Conservation (phyloP, 768 basidiomycete species). For the Mycena epipterygia region DNA sequence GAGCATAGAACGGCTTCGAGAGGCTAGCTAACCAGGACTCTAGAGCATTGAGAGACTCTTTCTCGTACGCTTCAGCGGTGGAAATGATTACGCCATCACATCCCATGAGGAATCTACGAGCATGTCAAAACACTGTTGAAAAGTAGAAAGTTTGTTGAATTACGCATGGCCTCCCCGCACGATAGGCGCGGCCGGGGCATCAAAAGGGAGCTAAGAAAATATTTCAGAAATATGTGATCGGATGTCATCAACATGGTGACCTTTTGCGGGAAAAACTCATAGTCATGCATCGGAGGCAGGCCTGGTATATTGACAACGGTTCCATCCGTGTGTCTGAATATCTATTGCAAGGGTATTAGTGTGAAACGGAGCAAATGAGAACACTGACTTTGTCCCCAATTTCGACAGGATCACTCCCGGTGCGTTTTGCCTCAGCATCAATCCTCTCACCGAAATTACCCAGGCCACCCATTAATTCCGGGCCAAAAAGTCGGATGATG, state of each 20-base stretch:
- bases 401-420: slow-evolving; percentile 2
- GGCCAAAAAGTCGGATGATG: slow-evolving; percentile 17
- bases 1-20: slow-evolving; percentile 2
- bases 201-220: slow-evolving; percentile 6
- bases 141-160: not conserved
- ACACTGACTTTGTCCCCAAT: slow-evolving; percentile 7
- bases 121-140: not conserved
- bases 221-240: not conserved
- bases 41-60: not conserved
- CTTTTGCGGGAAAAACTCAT: slow-evolving; percentile 23
- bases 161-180: slow-evolving; percentile 2
- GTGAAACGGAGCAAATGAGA: not conserved
- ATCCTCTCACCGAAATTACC: slow-evolving; percentile 15
- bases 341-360: not conserved
- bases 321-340: slow-evolving; percentile 15
- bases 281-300: slow-evolving; percentile 15
- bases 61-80: slow-evolving; percentile 14
- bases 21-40: not conserved
- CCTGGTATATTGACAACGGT: slow-evolving; percentile 6
- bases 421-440: slow-evolving; percentile 12
- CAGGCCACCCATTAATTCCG: slow-evolving; percentile 13
- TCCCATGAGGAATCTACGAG: not conserved
- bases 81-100: not conserved
- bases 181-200: not conserved
- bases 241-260: not conserved